These are phyloP conservation scores for Blastosporella zonata DNA, from an alignment of 1,284 basidiomycete genomes.

Conservation along the genomic window DNA sequence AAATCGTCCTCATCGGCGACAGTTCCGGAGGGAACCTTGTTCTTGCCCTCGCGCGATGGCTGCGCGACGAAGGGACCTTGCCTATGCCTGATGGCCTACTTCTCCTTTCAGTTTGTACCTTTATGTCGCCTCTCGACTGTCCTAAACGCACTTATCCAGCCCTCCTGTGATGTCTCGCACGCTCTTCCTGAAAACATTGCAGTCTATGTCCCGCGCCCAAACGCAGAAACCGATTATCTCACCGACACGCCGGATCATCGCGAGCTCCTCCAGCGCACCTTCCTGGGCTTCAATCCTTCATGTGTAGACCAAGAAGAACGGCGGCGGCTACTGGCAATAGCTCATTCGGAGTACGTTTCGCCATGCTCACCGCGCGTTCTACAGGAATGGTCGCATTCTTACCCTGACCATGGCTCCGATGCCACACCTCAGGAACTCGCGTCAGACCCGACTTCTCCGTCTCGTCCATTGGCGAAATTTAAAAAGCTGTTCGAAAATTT, in stretches of 20 bases:
- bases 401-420: slow-evolving; percentile 24
- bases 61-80: slow-evolving; percentile 44
- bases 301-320: slow-evolving; percentile 26
- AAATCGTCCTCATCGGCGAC: slow-evolving; percentile 66
- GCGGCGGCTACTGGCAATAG: slow-evolving; percentile 39
- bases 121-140: slow-evolving; percentile 19
- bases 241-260: slow-evolving; percentile 52
- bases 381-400: slow-evolving; percentile 33
- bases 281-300: slow-evolving; percentile 38
- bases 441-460: slow-evolving; percentile 15
- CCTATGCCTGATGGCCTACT: slow-evolving; percentile 44
- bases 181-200: slow-evolving; percentile 46
- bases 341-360: slow-evolving; percentile 50
- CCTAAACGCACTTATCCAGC: slow-evolving; percentile 20
- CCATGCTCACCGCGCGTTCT: slow-evolving; percentile 43
- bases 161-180: slow-evolving; percentile 39
- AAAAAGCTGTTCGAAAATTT: slow-evolving; percentile 44
- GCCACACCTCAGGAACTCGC: slow-evolving; percentile 13
- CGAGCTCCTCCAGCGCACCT: slow-evolving; percentile 46
- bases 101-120: slow-evolving; percentile 36
- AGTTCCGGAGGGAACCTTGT: slow-evolving; percentile 72
- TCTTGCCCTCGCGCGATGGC: slow-evolving; percentile 51
- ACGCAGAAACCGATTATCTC: slow-evolving; percentile 46
- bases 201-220: slow-evolving; percentile 47
- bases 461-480: slow-evolving; percentile 22